These are phyloP conservation scores for Colletotrichum agaves DNA, from an alignment of 2,329 filamentous ascomycete genomes.

Conservation along the genomic window DNA sequence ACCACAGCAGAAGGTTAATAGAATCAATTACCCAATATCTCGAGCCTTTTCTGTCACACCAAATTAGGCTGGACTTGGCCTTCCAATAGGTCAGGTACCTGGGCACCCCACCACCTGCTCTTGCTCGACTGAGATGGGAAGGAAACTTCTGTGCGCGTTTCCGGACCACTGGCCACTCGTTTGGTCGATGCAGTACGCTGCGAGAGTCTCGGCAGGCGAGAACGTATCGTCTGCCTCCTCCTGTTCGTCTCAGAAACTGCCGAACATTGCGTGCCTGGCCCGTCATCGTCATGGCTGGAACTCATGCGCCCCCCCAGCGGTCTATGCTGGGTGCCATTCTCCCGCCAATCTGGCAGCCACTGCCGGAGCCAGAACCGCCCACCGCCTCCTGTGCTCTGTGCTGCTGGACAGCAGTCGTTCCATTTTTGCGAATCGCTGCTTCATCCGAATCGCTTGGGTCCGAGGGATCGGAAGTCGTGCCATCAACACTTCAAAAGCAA, in stretches of 20 bases:
- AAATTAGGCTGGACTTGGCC: not conserved
- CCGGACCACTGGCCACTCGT: conserved; percentile 27
- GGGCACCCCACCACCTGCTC: not conserved
- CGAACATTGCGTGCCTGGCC: conserved; percentile 18
- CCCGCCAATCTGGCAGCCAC: conserved; percentile 13
- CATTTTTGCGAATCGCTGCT: conserved; percentile 3
- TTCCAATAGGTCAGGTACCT: not conserved
- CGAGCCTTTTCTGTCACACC: not conserved
- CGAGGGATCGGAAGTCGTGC: conserved; percentile 13
- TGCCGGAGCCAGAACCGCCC: not conserved
- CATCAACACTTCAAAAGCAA: conserved; percentile 2
- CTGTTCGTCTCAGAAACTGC: conserved; percentile 32
- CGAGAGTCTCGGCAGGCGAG: conserved; percentile 22
- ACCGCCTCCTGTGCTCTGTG: not conserved
- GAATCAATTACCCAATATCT: not conserved
- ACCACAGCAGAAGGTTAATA: not conserved
- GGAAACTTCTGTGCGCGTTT: conserved; percentile 23
- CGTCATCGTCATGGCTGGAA: conserved; percentile 21
- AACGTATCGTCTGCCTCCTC: conserved; percentile 6
- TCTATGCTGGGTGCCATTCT: conserved; percentile 16
- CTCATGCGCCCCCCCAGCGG: conserved; percentile 9
- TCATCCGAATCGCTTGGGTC: conserved; percentile 7
- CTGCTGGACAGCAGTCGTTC: not conserved
- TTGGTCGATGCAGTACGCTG: conserved; percentile 17
- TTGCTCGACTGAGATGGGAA: not conserved